Evolutionary conservation across 2,329 filamentous ascomycete species (phyloP), one percentile per base, ranked within the genome.

Genomic region (Cytospora piceicola): DNA sequence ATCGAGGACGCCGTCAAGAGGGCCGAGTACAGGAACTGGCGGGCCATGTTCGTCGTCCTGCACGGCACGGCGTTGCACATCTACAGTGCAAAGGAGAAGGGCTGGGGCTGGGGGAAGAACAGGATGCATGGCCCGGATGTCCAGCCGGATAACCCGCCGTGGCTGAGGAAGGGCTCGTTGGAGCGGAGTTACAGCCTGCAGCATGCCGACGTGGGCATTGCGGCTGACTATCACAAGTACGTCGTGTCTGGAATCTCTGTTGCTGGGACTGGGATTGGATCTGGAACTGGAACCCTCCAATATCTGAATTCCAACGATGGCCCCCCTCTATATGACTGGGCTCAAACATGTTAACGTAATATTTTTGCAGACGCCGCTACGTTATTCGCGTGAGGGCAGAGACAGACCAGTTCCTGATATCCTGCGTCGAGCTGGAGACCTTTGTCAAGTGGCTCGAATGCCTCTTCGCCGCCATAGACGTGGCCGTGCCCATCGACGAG

Each of bases 191-290:
- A 92, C 73, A 90, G 87, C 61, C 80, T 93, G 57, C 84, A 92
- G 69, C 88, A 93, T 73, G 90, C 90, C 27, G 90, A 93, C 75
- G 86, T 90, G 27, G 90, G 90, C 14, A 85, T 93, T 68, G 90
- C 91, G 12, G 84, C 87, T 20, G 90, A 93, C 75, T 90, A 91
- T 73, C 82, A 84, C 71, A 91, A 92, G 83, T 88, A 76, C 71
- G 85, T 36, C 7, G 20, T 9, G 29, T 24, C 5, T 52, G 29
- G 24, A 30, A 39, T 30, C 49, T 24, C 5, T 24, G 34, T 29
- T 36, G 46, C 14, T 30, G 5, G 22, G 30, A 12, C 24, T 46
- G 32, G 9, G 17, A 64, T 61, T 65, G 54, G 68, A 59, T 6
- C 24, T 46, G 32, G 9, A 11, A 64, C 62, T 65, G 54, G 68